Evolutionary conservation across 176 grass and related monocot species (phyloP), one percentile per base, ranked within the genome.

Genomic region (Oropetium thomaeum): DNA sequence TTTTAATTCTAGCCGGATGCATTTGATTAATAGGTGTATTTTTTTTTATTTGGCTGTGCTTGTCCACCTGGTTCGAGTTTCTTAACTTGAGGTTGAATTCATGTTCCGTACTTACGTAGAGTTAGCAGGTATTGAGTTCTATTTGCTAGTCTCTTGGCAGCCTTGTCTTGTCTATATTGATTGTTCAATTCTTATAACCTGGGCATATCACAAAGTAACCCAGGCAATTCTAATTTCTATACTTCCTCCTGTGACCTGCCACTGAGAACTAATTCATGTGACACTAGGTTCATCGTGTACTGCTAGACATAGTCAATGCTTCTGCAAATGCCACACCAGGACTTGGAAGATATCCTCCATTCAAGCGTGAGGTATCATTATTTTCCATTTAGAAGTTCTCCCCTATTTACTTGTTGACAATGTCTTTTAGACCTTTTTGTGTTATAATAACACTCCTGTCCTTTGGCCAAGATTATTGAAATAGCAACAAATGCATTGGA

Each of bases 321-420:
- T 74, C 88, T 8, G 94, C 94, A 69, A 97, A 97, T 87, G 86
- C 90, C 65, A 93, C 94, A 55, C 86, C 90, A 16, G 94, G 90
- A 68, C 94, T 93, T 53, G 90, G 90, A 78, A 91, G 90, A 83
- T 97, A 97, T 73, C 90, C 90, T 73, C 91, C 90, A 74, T 97
- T 97, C 78, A 97, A 93, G 81, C 91, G 88, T 42, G 90, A 97
- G 94, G 94, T 97, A 91, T 44, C 58, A 65, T 26, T 75, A 22
- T 73, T 28, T 80, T 53, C 69, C 13, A 78, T 74, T 31, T 32
- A 75, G 22, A 30, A 25, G 8, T 52, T 47, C 44, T 67, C 59
- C 17, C 29, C 16, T 42, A 16, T 51, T 27, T 71, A 4, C 12
- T 57, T 69, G 32, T 61, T 42, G 34, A 27, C 75, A 38, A 19